Evolutionary conservation across 2,329 filamentous ascomycete species (phyloP).

Genomic region (Metarhizium album): DNA sequence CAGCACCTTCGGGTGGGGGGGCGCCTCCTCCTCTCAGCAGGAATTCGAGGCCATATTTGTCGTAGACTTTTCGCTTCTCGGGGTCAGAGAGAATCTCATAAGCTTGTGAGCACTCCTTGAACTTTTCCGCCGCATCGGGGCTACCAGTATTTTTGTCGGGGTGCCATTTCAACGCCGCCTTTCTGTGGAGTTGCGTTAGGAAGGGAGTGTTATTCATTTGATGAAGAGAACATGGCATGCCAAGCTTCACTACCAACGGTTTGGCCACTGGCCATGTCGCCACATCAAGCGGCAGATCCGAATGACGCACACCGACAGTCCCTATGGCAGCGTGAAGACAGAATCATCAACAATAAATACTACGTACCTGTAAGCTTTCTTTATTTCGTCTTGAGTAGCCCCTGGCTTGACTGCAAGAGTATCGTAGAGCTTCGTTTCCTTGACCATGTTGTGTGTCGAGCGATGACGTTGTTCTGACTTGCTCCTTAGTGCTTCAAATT

Average conservation of each 20-base stretch:
- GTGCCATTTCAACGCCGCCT: conserved; percentile 83
- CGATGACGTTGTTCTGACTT: neutral
- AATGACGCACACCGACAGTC: neutral
- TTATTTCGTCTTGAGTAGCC: conserved; percentile 87
- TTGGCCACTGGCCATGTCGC: no score
- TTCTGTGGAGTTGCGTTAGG: conserved; percentile 36
- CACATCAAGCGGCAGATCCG: neutral
- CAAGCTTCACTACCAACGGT: neutral
- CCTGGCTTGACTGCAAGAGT: conserved; percentile 66
- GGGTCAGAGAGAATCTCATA: conserved; percentile 97
- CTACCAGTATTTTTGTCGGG: conserved; percentile 98
- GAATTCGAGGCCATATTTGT: conserved; percentile 90
- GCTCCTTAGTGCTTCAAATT: neutral
- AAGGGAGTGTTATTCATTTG: neutral
- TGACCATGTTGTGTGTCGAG: conserved; percentile 57
- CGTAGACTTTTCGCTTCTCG: conserved; percentile 92
- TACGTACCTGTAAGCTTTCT: conserved; percentile 81
- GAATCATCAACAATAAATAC: neutral
- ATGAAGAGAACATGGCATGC: neutral
- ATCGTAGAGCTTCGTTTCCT: conserved; percentile 94
- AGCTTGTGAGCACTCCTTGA: conserved; percentile 95
- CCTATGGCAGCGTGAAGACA: neutral
- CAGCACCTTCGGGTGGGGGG: conserved; percentile 49
- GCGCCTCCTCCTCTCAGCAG: conserved; percentile 67
- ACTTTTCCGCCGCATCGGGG: conserved; percentile 75